Evolutionary conservation across 768 basidiomycete genomes (phyloP), one percentile per base, ranked within the genome.

Genomic region (Dacryopinax primogenitus): DNA sequence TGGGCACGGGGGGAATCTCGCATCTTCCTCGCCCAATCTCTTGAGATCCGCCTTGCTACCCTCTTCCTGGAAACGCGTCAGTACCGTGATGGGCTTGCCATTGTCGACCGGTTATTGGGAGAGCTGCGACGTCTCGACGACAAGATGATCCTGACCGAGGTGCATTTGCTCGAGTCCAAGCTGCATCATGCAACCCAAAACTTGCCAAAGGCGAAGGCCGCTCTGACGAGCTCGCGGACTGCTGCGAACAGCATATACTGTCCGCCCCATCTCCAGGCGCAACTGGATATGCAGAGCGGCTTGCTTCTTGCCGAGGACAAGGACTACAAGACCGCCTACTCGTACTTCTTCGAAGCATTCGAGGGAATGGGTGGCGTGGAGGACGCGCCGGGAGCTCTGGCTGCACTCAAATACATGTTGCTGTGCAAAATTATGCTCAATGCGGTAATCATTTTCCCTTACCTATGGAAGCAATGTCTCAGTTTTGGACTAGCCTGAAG

Each of bases 391-490:
- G 68, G 76, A 36, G 92, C 92, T 0, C 78, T 96, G 21, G 84
- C 82, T 1, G 92, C 92, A 3, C 79, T 99, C 69, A 98, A 99
- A 76, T 98, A 99, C 76, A 96, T 98, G 95, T 80, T 97, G 16
- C 75, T 97, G 47, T 99, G 96, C 76, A 98, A 99, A 74, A 87
- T 99, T 73, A 99, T 99, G 95, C 79, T 98, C 68, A 92, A 92
- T 72, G 74, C 95, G 72, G 94, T 95, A 66, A 68, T 86, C 80
- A 26, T 13, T 39, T 32, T 3, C 30, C n/a, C 18, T 51, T 35
- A n/a, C 26, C 18, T 33, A 3, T 33, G 18, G 26, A 28, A 9
- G 33, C 16, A 12, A 3, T 23, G 21, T 21, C 23, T 33, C 28
- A n/a, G 33, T 12, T 16, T 23, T 33, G 23, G 18, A 33, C 30